Evolutionary conservation across 148 eudicot genomes (phyloP).

Genomic region (Rhododendron henanense): DNA sequence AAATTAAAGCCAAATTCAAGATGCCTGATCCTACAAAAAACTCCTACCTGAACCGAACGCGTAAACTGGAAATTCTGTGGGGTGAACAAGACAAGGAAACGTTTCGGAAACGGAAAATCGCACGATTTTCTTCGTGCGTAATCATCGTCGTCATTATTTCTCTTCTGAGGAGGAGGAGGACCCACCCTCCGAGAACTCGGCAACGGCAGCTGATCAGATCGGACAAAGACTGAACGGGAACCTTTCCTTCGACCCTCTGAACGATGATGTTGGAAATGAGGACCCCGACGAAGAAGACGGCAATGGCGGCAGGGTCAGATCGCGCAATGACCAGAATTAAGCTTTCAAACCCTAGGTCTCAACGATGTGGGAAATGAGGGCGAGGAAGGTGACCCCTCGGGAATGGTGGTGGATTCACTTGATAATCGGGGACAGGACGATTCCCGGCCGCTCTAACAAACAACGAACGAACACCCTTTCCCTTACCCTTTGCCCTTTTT

Average conservation of each 20-base stretch:
- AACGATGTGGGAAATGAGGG: not conserved
- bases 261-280: not conserved
- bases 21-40: not conserved
- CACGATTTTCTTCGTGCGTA: not conserved
- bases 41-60: not conserved
- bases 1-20: not conserved
- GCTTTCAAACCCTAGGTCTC: not conserved
- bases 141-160: not conserved
- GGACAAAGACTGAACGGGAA: not conserved
- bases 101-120: too few species aligned
- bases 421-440: not conserved
- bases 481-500: too few species aligned
- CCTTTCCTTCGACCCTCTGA: too few species aligned
- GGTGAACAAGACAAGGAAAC: not conserved
- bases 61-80: not conserved
- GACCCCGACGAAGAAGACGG: not conserved
- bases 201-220: not conserved
- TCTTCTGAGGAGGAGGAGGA: not conserved
- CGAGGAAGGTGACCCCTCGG: not conserved
- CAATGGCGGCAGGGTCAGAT: not conserved
- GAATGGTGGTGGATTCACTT: not conserved
- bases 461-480: not conserved
- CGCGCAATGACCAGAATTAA: not conserved
- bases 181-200: not conserved
- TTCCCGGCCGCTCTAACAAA: not conserved